Base-by-base conservation (phyloP, 257 asterid species). In the Henckelia pumila region DNA sequence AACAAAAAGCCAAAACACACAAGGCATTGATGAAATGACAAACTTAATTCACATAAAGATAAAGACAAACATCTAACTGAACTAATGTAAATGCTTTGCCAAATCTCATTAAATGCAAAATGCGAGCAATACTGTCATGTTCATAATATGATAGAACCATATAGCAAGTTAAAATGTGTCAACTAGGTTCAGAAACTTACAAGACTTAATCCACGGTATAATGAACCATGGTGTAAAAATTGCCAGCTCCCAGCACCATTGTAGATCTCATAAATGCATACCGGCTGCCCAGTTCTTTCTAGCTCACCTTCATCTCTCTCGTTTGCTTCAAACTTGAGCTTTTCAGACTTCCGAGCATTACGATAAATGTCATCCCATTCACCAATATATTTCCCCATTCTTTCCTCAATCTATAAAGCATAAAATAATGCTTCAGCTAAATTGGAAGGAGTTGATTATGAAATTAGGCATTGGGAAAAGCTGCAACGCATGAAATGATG, bases 221-320 rank as follows among this genome's bases (percentile, higher is more conserved):
- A 67, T 67, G 99, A 94, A 78, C 97, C 96, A 78, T 87, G 99
- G 82, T 94, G 99, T 67, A 94, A 78, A 82, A 94, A 94, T 64
- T 92, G 92, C 97, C 99, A 88, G 64, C 95, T 89, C 52, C 97
- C 99, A 58, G 89, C 84, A 69, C 99, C 99, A 82, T 75, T 73
- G 78, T 94, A 94, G 60, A 88, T 89, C 86, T 91, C 99, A 75
- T 94, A 94, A 52, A 94, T 88, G 83, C 99, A 91, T 69, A 94
- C 29, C 67, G 92, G 87, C 71, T 94, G 96, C 69, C 99, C 99
- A 25, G 96, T 94, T 80, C 99, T 87, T 84, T 94, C 99, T 35
- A 94, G 89, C 81, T 94, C 99, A 37, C 97, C 99, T 85, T 94
- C 97, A 75, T 94, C 99, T 76, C 97, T 88, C 84, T 91, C 96